Evolutionary conservation across 2,329 filamentous ascomycete genomes (phyloP), one percentile per base, ranked within the genome.

Genomic region (Ophiobolus disseminans): DNA sequence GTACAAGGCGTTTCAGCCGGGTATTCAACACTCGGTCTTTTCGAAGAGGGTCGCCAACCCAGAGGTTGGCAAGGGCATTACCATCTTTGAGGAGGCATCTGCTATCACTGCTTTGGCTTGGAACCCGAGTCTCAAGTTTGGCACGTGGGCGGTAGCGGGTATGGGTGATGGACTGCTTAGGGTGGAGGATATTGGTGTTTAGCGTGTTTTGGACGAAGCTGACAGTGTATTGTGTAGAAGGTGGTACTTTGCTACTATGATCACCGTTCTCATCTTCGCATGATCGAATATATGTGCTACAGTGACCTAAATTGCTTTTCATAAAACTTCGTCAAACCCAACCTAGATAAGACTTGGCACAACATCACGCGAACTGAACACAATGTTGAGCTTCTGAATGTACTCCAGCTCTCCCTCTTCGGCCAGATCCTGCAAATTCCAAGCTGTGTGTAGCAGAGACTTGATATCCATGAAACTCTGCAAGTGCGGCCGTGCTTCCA

Each of bases 101-200:
- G 74, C 73, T 1, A 65, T 80, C 5, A 77, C 76, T 14, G 66
- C 70, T 7, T 58, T 81, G 35, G 70, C 73, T 11, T 82, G 79
- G 79, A 82, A 82, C 59, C 76, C 76, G n/a, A 82, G 81, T 59
- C 22, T 76, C 17, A 71, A 67, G 32, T 76, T 66, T 48, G 79
- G 75, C 5, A 77, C 76, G 0, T 82, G 79, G 79, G 79, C 79
- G 5, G 76, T 77, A 4, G 79, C 78, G 14, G 79, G 77, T 2
- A 75, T 76, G 66, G 78, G 72, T 2, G 73, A 73, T 63, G 79
- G 79, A 8, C 54, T 81, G 47, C 47, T 81, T 28, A 75, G 78
- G 41, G 74, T 81, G 0, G 78, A 81, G 59, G 79, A 82, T 63
- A 47, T 82, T 28, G 64, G 61, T 1, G 60, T 70, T 4, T 68